A percentile compares a stretch with the other conserved stretches of the same genome.
These are phyloP conservation scores for Chrysoporthe cubensis DNA, from an alignment of 2,329 filamentous ascomycete genomes.

Conservation along the genomic window DNA sequence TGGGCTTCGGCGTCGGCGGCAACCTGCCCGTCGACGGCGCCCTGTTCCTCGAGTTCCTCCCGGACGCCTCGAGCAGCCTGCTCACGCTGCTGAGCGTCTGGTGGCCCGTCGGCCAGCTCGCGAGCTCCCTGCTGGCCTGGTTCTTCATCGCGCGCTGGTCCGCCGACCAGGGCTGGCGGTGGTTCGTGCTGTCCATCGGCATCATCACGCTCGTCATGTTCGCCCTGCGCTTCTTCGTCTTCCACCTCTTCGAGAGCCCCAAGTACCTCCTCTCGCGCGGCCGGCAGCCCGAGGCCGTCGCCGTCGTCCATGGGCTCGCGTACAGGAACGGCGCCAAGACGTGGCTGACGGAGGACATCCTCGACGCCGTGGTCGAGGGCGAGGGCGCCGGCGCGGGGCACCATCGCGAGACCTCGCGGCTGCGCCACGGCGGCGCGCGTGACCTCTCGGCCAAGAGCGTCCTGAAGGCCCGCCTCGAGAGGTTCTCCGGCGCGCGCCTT, in stretches of 20 bases:
- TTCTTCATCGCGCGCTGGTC: slow-evolving; percentile 70
- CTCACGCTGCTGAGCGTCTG: slow-evolving; percentile 82
- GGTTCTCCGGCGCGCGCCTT: slow-evolving; percentile 70
- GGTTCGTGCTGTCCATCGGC: slow-evolving; percentile 73
- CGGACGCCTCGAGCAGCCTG: slow-evolving; percentile 72
- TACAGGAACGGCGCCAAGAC: slow-evolving; percentile 70
- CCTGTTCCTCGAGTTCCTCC: slow-evolving; percentile 82
- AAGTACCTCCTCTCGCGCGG: slow-evolving; percentile 81
- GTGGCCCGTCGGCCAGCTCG: slow-evolving; percentile 84
- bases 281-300: slow-evolving; percentile 77
- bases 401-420: background rate
- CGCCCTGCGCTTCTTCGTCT: slow-evolving; percentile 75
- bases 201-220: slow-evolving; percentile 78
- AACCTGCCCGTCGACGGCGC: slow-evolving; percentile 81
- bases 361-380: slow-evolving; percentile 55
- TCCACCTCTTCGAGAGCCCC: slow-evolving; percentile 82
- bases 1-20: slow-evolving; percentile 73
- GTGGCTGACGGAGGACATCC: slow-evolving; percentile 75
- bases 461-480: slow-evolving; percentile 61
- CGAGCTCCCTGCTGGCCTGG: slow-evolving; percentile 75
- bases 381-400: background rate
- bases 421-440: background rate
- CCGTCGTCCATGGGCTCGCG: slow-evolving; percentile 78
- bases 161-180: slow-evolving; percentile 75
- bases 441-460: slow-evolving; percentile 43